Evolutionary conservation across 1,284 basidiomycete species (phyloP), one percentile per base, ranked within the genome.

Genomic region (Xerocomus alliaceus): DNA sequence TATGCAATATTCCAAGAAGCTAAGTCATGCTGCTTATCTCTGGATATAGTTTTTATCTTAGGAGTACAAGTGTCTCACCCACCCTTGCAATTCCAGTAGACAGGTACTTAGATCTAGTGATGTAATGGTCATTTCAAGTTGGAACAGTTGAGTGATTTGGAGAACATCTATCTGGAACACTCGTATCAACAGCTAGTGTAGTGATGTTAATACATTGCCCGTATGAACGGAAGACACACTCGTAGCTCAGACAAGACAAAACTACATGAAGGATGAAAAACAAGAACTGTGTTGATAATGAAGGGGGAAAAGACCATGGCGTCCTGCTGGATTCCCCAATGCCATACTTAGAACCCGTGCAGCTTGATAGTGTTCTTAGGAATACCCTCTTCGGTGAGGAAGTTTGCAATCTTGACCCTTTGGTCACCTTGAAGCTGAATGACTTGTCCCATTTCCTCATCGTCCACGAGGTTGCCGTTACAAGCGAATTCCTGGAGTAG

Each of bases 381-480:
- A 56, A 93, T 84, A 60, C 90, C 92, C 71, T 92, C 87, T 66
- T 92, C 88, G 67, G 85, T 83, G 65, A 98, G 88, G 85, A 97
- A 97, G 63, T 84, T 86, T 70, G 87, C 87, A 73, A 97, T 96
- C 87, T 97, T 94, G 77, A 85, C 78, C 65, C 97, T 90, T 81
- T 99, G 97, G 81, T 99, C 97, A 69, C 97, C 97, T 80, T 99
- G 97, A 70, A 99, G 90, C 83, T 99, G 97, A 77, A 99, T 96
- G 76, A 99, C 94, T 81, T 97, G 88, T 62, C 97, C 97, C 81
- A 95, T 90, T 81, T 97, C 95, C 80, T 94, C 93, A 82, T 97
- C 95, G 66, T 97, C 94, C 71, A 98, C 94, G 73, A 99, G 87
- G 65, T 93, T 97, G 68, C 97, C 97, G 82, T 99, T 99, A 86